These are phyloP conservation scores for Phylloporus sp. DNA, from an alignment of 768 basidiomycete species.

Conservation along the genomic window DNA sequence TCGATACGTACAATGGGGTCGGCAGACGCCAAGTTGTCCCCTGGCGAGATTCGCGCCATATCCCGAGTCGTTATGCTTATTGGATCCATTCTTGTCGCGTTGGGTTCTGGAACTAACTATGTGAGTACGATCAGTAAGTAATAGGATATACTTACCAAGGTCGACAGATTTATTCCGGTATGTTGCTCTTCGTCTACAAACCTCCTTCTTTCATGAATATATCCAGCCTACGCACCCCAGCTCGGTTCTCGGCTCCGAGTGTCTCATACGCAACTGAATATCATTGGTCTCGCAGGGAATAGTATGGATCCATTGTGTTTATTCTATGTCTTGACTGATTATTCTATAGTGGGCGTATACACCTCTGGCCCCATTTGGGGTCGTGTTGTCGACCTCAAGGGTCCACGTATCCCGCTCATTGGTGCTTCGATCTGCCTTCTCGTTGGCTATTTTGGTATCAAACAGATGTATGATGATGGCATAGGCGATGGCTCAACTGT, in stretches of 20 bases:
- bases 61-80: constrained; percentile 48
- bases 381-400: constrained; percentile 66
- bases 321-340: neutral
- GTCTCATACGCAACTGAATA: constrained; percentile 76
- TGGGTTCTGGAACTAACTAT: constrained; percentile 73
- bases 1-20: constrained; percentile 6
- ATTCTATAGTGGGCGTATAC: constrained; percentile 65
- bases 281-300: constrained; percentile 79
- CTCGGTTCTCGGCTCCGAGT: constrained; percentile 72
- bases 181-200: neutral
- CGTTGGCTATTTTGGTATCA: constrained; percentile 72
- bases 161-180: constrained; percentile 30
- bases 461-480: constrained; percentile 59
- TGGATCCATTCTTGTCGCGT: constrained; percentile 54
- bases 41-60: constrained; percentile 32
- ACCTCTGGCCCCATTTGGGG: constrained; percentile 76
- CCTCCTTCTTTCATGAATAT: neutral
- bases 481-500: constrained; percentile 36
- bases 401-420: constrained; percentile 65
- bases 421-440: constrained; percentile 58
- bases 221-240: constrained; percentile 79
- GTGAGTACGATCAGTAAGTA: constrained; percentile 38
- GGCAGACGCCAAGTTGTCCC: constrained; percentile 9
- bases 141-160: neutral
- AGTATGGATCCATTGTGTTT: constrained; percentile 36